Conservation (phyloP, 768 basidiomycete genomes). For the Mrakia blollopis region DNA sequence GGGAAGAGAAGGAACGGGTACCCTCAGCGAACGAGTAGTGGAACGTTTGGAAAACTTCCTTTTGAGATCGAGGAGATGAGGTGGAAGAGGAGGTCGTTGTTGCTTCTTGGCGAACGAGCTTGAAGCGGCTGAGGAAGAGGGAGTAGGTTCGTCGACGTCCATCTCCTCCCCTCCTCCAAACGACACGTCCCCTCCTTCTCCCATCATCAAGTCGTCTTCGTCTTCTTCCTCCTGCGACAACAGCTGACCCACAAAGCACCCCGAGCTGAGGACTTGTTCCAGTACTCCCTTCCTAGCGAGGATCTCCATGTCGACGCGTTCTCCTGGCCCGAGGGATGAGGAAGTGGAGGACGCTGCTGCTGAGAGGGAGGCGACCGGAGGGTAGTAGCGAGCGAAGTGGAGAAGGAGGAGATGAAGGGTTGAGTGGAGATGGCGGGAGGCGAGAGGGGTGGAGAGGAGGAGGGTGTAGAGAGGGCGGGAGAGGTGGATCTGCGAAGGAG, state of each 20-base stretch:
- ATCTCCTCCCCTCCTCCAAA: neutral
- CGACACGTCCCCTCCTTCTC: neutral
- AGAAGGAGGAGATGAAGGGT: slow-evolving; percentile 68
- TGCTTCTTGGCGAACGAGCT: neutral
- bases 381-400: slow-evolving; percentile 76
- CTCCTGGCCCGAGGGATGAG: slow-evolving; percentile 51
- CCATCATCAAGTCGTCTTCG: neutral
- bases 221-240: slow-evolving; percentile 6
- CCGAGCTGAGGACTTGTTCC: slow-evolving; percentile 71
- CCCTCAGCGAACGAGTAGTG: neutral
- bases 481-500: slow-evolving; percentile 66
- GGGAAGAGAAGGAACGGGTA: slow-evolving; percentile 15
- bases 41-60: neutral
- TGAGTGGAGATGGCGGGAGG: slow-evolving; percentile 67
- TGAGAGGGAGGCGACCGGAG: slow-evolving; percentile 63
- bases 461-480: slow-evolving; percentile 80
- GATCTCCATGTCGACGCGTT: slow-evolving; percentile 9
- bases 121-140: neutral
- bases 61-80: neutral
- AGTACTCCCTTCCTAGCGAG: slow-evolving; percentile 54
- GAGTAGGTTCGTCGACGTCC: slow-evolving; percentile 12
- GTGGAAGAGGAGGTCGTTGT: neutral
- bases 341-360: slow-evolving; percentile 43
- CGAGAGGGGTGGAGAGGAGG: slow-evolving; percentile 76
- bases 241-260: slow-evolving; percentile 71